Conservation (phyloP, 768 basidiomycete genomes). For the Mycena vulgaris region DNA sequence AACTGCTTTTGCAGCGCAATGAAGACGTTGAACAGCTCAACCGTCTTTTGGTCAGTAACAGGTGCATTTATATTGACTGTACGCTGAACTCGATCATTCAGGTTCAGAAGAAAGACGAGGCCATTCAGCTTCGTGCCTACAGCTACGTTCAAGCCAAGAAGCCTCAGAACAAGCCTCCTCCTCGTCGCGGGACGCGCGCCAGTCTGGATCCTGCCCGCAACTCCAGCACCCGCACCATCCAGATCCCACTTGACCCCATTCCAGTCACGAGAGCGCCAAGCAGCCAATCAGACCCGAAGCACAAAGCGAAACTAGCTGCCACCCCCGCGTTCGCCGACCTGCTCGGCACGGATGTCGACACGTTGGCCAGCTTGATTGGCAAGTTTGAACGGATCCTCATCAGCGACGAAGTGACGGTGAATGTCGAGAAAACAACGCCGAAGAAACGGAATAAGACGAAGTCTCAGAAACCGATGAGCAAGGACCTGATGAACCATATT, state of each 20-base stretch:
- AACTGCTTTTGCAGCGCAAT: slow-evolving; percentile 27
- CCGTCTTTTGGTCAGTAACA: slow-evolving; percentile 23
- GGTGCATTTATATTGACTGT: not conserved
- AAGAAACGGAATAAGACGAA: slow-evolving; percentile 18
- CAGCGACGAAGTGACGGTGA: slow-evolving; percentile 20
- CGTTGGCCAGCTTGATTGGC: slow-evolving; percentile 14
- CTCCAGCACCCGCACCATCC: slow-evolving; percentile 20
- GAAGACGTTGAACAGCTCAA: slow-evolving; percentile 18
- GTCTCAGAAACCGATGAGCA: slow-evolving; percentile 14
- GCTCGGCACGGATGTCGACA: slow-evolving; percentile 27
- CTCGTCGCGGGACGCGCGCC: slow-evolving; percentile 32
- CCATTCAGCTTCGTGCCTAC: slow-evolving; percentile 27
- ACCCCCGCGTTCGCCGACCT: slow-evolving; percentile 26
- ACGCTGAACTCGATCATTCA: slow-evolving; percentile 12
- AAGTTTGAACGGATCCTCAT: slow-evolving; percentile 16
- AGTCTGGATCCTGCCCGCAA: slow-evolving; percentile 24
- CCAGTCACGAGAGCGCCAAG: slow-evolving; percentile 5
- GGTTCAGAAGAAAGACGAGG: slow-evolving; percentile 25
- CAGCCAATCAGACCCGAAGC: slow-evolving; percentile 10
- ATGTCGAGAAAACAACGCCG: slow-evolving; percentile 16
- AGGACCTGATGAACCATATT: slow-evolving; percentile 12
- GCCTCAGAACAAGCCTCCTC: slow-evolving; percentile 17
- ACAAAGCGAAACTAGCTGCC: slow-evolving; percentile 9
- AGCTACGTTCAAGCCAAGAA: slow-evolving; percentile 13
- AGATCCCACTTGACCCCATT: slow-evolving; percentile 31